Conservation (phyloP, 2,329 filamentous ascomycete genomes). For the Cercospora sesami region DNA sequence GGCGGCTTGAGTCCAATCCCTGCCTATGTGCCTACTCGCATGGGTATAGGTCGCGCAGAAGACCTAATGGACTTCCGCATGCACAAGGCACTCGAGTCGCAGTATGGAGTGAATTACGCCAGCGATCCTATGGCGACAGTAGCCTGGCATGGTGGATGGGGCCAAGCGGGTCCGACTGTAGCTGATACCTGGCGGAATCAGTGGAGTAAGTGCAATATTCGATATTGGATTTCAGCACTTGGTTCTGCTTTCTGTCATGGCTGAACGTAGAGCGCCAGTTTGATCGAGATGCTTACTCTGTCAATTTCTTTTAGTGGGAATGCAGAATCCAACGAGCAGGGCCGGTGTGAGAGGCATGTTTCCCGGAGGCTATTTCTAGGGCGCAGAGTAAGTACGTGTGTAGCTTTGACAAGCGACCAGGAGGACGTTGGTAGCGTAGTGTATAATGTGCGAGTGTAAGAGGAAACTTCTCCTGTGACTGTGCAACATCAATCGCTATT, state of each 20-base stretch:
- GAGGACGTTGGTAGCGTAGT: neutral
- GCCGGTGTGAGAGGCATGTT: slow-evolving; percentile 11
- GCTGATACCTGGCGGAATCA: neutral
- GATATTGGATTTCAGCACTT: neutral
- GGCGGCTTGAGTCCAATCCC: slow-evolving; percentile 3
- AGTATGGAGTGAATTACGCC: neutral
- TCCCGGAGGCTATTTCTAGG: slow-evolving; percentile 10
- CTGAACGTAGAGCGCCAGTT: neutral
- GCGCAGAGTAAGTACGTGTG: neutral
- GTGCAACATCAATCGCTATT: neutral
- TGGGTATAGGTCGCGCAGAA: neutral
- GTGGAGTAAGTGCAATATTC: neutral
- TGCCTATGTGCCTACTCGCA: neutral
- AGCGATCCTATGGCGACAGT: neutral
- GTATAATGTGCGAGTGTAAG: neutral
- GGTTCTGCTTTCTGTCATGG: neutral
- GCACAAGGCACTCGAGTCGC: slow-evolving; percentile 1
- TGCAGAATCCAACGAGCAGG: slow-evolving; percentile 10
- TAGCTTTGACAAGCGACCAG: neutral
- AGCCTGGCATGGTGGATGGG: slow-evolving; percentile 10
- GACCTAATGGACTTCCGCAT: slow-evolving; percentile 10
- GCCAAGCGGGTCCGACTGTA: neutral
- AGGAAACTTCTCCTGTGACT: neutral
- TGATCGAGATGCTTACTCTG: neutral
- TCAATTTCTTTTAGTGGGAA: slow-evolving; percentile 4